phyloP scores from a whole-genome alignment of 148 eudicot species.

The Mesembryanthemum crystallinum region DNA sequence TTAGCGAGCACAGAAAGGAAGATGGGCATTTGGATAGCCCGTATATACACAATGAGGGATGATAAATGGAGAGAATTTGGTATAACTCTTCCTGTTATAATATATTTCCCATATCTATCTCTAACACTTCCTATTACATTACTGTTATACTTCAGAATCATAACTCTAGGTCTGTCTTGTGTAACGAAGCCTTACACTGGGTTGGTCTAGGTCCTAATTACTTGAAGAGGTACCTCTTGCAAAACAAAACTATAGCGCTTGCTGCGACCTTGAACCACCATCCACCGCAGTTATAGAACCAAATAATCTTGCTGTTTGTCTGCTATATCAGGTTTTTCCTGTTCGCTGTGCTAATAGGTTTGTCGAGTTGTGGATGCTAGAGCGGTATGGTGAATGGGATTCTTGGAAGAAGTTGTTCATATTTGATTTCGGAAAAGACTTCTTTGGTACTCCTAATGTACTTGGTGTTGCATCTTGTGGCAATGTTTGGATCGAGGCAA shows the following conservation, averaged over 20 bases:
- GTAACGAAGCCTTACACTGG: neutral
- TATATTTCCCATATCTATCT: too few species aligned
- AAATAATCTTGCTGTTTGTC: neutral
- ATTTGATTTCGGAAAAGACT: neutral
- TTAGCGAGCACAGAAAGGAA: neutral
- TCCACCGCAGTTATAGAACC: too few species aligned
- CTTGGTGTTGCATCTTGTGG: too few species aligned
- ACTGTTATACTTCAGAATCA: too few species aligned
- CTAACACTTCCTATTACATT: neutral
- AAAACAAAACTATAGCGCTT: too few species aligned
- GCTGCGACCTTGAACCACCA: too few species aligned
- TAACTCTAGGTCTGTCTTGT: too few species aligned
- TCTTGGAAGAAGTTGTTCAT: neutral
- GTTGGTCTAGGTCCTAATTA: neutral
- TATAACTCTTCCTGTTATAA: neutral
- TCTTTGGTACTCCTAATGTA: too few species aligned
- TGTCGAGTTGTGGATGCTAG: constrained; percentile 8
- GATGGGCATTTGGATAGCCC: neutral
- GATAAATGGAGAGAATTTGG: neutral
- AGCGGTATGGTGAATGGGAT: constrained; percentile 5
- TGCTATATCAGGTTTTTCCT: too few species aligned
- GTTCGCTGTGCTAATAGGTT: too few species aligned
- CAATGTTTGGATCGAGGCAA: too few species aligned
- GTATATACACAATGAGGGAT: neutral
- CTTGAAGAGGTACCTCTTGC: neutral